A percentile compares a stretch with the other conserved stretches of the same genome.
Conservation (phyloP, 257 asterid genomes). For the Anisodus acutangulus region DNA sequence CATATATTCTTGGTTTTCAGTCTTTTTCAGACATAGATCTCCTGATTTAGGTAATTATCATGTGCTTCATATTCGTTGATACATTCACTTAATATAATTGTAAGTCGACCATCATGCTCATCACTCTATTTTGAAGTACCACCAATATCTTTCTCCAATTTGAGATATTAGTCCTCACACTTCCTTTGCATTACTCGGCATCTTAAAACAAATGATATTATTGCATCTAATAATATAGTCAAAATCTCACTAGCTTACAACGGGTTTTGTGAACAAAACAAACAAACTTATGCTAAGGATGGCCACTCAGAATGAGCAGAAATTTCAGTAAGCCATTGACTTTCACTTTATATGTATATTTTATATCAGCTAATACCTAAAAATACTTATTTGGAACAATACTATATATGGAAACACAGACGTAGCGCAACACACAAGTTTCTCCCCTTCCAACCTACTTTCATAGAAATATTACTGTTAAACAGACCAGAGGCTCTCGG, state of each 20-base stretch:
- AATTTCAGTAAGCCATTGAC: no score
- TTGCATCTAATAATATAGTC: no score
- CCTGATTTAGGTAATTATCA: background rate
- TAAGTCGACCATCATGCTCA: background rate
- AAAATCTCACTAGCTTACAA: background rate
- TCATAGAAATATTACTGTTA: no score
- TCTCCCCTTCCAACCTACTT: no score
- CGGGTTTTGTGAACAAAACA: background rate
- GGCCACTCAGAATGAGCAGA: background rate
- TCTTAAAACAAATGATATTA: no score
- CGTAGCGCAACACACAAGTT: no score
- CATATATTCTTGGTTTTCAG: background rate
- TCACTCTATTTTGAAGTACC: background rate
- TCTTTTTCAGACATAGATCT: background rate
- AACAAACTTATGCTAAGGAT: background rate
- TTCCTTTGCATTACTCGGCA: no score
- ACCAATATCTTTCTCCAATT: no score
- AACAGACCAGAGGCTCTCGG: no score
- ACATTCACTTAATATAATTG: background rate
- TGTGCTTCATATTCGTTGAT: background rate
- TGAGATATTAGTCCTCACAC: no score
- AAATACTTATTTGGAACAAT: background rate
- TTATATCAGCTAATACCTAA: background rate
- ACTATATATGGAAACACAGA: background rate
- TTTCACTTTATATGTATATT: background rate